A percentile compares a stretch with the other conserved stretches of the same genome.
Conservation (phyloP, 768 basidiomycete genomes). For the Suillus plorans region DNA sequence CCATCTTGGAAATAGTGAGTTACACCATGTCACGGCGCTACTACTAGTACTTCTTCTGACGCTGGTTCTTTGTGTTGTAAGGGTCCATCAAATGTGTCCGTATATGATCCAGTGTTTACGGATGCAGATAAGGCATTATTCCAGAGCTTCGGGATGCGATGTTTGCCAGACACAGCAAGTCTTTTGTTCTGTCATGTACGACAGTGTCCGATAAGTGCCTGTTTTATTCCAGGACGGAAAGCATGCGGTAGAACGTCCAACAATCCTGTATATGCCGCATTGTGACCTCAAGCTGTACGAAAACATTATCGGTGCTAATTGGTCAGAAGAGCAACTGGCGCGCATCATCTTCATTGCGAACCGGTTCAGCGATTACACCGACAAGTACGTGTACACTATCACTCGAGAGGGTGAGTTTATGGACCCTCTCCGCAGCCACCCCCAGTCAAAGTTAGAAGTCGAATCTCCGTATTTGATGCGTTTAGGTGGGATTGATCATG, state of each 20-base stretch:
- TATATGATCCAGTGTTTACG: slow-evolving; percentile 78
- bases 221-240: slow-evolving; percentile 30
- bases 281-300: slow-evolving; percentile 75
- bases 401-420: slow-evolving; percentile 13
- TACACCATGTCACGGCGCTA: slow-evolving; percentile 11
- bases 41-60: slow-evolving; percentile 8
- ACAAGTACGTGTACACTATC: slow-evolving; percentile 46
- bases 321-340: slow-evolving; percentile 45
- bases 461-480: slow-evolving; percentile 53
- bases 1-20: slow-evolving; percentile 62
- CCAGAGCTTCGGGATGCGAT: slow-evolving; percentile 32
- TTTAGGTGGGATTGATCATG: slow-evolving; percentile 43
- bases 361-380: slow-evolving; percentile 61
- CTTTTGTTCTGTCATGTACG: slow-evolving; percentile 13
- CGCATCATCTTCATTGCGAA: slow-evolving; percentile 64
- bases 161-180: slow-evolving; percentile 50
- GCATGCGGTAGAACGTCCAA: slow-evolving; percentile 40
- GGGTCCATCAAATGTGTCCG: slow-evolving; percentile 47
- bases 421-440: slow-evolving; percentile 43
- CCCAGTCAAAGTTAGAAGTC: slow-evolving; percentile 46
- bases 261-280: slow-evolving; percentile 78
- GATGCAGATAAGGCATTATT: slow-evolving; percentile 57
- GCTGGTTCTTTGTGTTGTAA: slow-evolving; percentile 25
- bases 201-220: slow-evolving; percentile 12
- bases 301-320: slow-evolving; percentile 59